Base-by-base conservation (phyloP, 2,329 filamentous ascomycete species). In the Colletotrichum sidae region DNA sequence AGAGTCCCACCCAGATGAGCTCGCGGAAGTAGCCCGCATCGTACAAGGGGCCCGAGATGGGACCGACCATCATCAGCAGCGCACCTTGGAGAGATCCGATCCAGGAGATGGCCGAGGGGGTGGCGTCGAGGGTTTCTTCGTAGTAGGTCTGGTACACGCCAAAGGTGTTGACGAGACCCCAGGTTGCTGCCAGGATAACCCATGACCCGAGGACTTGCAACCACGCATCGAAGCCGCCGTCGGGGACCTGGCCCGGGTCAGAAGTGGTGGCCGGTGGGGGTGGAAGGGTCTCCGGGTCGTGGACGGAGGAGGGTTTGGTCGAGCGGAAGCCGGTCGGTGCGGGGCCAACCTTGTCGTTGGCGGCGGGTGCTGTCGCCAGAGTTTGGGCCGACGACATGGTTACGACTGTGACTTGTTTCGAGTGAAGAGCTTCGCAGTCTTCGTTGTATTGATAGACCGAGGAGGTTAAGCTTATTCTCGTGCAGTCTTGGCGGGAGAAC, bases 101-200 rank as follows among this genome's bases (percentile, higher is more conserved):
- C 80, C 81, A 82, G 5, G 80, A 80, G 46, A 84, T 82, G 44
- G 73, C 71, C 1, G 78, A 80, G 1, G 80, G 70, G 1, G 76
- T 75, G 12, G 65, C 64, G 13, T 81, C 74, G 10, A 80, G 72
- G 1, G 71, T 70, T 1, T 72, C 71, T 68, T 80, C 75, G 67
- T 82, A 82, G 71, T 80, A 83, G 5, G 77, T 78, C 67, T 83
- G 80, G 71, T 79, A 84, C 2, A 81, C 79, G 41, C 81, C 81
- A 56, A 80, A 83, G n/a, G 74, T 77, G 70, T 80, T 82, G 59
- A 82, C 73, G 13, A 78, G 68, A n/a, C 77, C 76, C 54, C 73
- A 69, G 35, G 70, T 72, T 34, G 56, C 61, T 35, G 62, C 66
- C 46, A 69, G 67, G 33, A 68, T 49, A 34, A 62, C 66, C 67